phyloP scores from a whole-genome alignment of 2,329 filamentous ascomycete species.

The Blastomyces gilchristii region DNA sequence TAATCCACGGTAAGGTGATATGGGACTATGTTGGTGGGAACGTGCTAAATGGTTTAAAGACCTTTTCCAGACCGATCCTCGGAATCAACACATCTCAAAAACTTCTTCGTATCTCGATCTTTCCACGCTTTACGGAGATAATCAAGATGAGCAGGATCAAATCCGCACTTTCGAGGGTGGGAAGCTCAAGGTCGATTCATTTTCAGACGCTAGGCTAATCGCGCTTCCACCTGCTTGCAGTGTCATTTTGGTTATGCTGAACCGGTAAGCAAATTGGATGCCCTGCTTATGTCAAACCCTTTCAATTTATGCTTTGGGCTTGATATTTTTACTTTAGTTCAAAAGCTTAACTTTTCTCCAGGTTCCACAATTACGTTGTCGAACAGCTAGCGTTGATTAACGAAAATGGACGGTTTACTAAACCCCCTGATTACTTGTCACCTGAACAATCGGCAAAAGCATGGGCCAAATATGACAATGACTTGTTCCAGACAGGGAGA shows the following conservation, averaged over 20 bases:
- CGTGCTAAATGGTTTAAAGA: conserved; percentile 17
- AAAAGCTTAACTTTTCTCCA: background rate
- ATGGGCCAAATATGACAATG: conserved; percentile 28
- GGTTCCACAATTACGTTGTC: conserved; percentile 33
- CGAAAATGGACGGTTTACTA: conserved; percentile 30
- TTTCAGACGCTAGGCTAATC: conserved; percentile 27
- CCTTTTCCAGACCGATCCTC: conserved; percentile 35
- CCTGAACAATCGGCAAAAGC: conserved; percentile 24
- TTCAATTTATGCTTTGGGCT: background rate
- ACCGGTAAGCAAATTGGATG: conserved; percentile 43
- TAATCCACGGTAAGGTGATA: conserved; percentile 36
- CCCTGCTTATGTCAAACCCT: background rate
- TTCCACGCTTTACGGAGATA: conserved; percentile 37
- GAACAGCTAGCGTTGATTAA: conserved; percentile 34
- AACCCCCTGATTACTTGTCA: conserved; percentile 13
- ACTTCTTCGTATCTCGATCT: conserved; percentile 42
- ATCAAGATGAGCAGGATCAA: conserved; percentile 24
- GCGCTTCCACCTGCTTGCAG: conserved; percentile 28
- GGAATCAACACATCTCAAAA: conserved; percentile 27
- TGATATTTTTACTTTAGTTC: conserved; percentile 18
- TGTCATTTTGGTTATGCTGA: conserved; percentile 29
- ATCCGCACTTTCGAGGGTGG: conserved; percentile 31
- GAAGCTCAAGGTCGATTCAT: conserved; percentile 31
- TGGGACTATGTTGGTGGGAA: background rate
- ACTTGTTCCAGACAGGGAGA: conserved; percentile 28